phyloP scores from a whole-genome alignment of 2,329 filamentous ascomycete genomes.

The Cercospora zeae-maydis region DNA sequence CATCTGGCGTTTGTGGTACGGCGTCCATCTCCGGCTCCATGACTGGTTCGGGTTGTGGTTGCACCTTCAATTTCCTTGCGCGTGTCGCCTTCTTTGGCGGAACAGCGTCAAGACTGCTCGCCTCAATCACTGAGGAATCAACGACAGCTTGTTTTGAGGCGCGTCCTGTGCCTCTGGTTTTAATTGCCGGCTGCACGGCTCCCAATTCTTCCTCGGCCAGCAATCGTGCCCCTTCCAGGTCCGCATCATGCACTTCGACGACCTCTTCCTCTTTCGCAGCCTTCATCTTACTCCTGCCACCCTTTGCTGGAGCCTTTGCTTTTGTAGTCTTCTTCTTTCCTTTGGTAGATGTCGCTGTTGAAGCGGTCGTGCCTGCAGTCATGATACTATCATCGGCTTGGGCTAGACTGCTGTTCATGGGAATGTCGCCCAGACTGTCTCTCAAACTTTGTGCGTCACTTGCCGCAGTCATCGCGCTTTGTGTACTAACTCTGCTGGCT shows the following conservation, averaged over 20 bases:
- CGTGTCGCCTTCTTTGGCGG: conserved; percentile 32
- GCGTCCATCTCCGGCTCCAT: conserved; percentile 17
- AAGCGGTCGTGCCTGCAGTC: conserved; percentile 43
- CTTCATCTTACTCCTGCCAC: conserved; percentile 37
- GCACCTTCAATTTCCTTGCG: conserved; percentile 32
- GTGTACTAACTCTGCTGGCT: conserved; percentile 59
- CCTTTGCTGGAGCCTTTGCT: conserved; percentile 46
- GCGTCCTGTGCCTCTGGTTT: conserved; percentile 21
- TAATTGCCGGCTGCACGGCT: conserved; percentile 23
- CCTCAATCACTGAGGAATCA: conserved; percentile 32
- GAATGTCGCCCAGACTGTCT: conserved; percentile 20
- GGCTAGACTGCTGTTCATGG: conserved; percentile 26
- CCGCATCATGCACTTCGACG: conserved; percentile 18
- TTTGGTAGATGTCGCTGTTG: conserved; percentile 31
- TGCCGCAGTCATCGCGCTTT: conserved; percentile 34
- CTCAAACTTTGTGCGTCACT: conserved; percentile 28
- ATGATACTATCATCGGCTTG: conserved; percentile 57
- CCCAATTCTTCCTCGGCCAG: conserved; percentile 19
- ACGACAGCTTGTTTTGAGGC: conserved; percentile 27
- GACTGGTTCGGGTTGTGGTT: conserved; percentile 27
- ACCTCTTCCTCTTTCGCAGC: conserved; percentile 17
- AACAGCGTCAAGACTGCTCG: conserved; percentile 24
- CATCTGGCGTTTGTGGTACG: conserved; percentile 18
- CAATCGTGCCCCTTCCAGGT: conserved; percentile 17
- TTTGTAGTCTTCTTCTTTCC: conserved; percentile 37